Conservation (phyloP, 2,329 filamentous ascomycete species). For the Cladorrhinum sp. region DNA sequence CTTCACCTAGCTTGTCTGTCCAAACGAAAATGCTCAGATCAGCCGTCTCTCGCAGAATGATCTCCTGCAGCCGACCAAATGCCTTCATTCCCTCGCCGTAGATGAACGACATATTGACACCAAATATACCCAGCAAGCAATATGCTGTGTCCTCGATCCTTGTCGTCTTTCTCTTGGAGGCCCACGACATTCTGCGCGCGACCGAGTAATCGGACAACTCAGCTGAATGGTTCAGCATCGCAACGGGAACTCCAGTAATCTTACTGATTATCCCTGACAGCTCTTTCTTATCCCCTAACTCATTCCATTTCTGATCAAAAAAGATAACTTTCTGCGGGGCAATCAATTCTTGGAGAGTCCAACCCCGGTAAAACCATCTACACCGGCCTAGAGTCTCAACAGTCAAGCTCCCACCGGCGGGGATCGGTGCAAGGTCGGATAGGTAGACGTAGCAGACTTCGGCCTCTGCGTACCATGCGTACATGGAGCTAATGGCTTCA, state of each 20-base stretch:
- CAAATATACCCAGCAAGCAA: not conserved
- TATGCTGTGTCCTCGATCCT: not conserved
- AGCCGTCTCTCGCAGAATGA: not conserved
- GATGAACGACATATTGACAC: not conserved
- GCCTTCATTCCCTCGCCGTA: not conserved
- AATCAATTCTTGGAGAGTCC: not conserved
- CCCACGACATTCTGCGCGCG: not conserved
- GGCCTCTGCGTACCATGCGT: not conserved
- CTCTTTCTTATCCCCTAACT: not conserved
- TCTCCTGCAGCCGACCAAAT: not conserved
- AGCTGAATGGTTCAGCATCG: not conserved
- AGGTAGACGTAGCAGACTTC: not conserved
- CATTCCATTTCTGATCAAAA: not conserved
- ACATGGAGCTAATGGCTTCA: not conserved
- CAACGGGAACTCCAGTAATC: not conserved
- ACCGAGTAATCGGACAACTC: not conserved
- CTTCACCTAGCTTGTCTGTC: not conserved
- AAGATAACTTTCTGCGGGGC: not conserved
- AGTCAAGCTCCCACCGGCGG: not conserved
- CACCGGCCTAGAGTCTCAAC: not conserved
- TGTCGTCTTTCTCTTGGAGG: not conserved
- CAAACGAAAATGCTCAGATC: not conserved
- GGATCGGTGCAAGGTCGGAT: not conserved
- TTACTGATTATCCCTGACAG: not conserved
- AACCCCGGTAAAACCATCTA: not conserved